Evolutionary conservation across 129 eudicot genomes (phyloP).

Genomic region (Artemisia annua): DNA sequence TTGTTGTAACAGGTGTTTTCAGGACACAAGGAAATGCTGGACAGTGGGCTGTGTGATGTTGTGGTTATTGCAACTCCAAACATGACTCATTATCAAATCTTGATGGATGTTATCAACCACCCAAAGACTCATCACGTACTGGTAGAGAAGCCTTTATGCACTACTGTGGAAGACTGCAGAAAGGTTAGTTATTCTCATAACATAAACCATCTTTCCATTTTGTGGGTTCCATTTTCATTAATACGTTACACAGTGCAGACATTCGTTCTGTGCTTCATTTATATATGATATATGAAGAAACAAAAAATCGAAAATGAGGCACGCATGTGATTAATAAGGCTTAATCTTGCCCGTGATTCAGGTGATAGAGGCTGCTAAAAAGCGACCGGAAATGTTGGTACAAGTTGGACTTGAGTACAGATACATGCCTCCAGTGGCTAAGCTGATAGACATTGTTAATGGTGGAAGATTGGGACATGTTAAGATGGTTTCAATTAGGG

Average conservation of each 20-base stretch:
- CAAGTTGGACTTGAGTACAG: conserved; percentile 98
- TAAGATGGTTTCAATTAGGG: conserved; percentile 92
- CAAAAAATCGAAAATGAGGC: not conserved
- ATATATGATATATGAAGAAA: not conserved
- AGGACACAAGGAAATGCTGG: conserved; percentile 73
- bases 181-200: conserved; percentile 43
- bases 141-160: conserved; percentile 96
- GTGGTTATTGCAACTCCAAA: conserved; percentile 87
- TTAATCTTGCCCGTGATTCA: conserved; percentile 25
- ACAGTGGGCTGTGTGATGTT: conserved; percentile 89
- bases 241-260: no score
- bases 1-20: conserved; percentile 64
- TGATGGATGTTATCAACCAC: conserved; percentile 86
- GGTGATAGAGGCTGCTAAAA: conserved; percentile 90
- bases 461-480: conserved; percentile 72
- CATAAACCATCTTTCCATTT: no score
- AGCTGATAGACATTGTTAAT: conserved; percentile 82
- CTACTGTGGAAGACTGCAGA: conserved; percentile 76
- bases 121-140: conserved; percentile 86
- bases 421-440: conserved; percentile 98
- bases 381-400: conserved; percentile 80
- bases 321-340: not conserved
- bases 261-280: not conserved
- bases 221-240: no score
- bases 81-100: conserved; percentile 89